Evolutionary conservation across 2,329 filamentous ascomycete genomes (phyloP), one percentile per base, ranked within the genome.

Genomic region (Ophiostoma perfectum): DNA sequence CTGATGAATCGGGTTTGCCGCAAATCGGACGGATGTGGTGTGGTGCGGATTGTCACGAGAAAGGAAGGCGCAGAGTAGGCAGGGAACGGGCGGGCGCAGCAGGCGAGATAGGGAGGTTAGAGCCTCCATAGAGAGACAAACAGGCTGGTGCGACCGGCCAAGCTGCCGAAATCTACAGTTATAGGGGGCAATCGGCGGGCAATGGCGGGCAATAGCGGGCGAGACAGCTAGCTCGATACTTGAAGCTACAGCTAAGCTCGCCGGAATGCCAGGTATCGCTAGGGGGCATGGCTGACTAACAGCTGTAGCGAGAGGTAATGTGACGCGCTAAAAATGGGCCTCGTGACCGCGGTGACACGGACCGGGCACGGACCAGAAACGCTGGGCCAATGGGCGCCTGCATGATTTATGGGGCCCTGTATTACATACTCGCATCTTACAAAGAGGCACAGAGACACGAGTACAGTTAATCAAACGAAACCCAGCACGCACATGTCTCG

Each of bases 21-120:
- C 36, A 42, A 39, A 42, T 16, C 60, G 36, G 58, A 39, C 60
- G 60, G 60, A 42, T 42, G 39, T 63, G 60, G 60, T 63, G 60
- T 63, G 39, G 38, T 63, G 12, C 60, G 60, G 11, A 60, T 38
- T 63, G 58, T 62, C 58, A 62, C 58, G 58, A 62, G 58, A n/a
- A 62, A 55, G 49, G 27, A 27, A 18, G 9, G 5, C 14, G 6
- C 47, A 52, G 7, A 55, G 8, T 9, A 39, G 52, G 11, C 52
- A 62, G 36, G 14, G 55, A 7, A 62, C 12, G 55, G n/a, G 55
- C 55, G 12, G 16, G n/a, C 55, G 36, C 4, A 60, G 55, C 27
- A 16, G 36, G 55, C 27, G 55, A 62, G 36, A 39, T 38, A 41
- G 55, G 49, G 42, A 44, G 42, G 7, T 44, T 44, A 27, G 42